phyloP scores from a whole-genome alignment of 305 asterid species.

The Fraxinus nigra region DNA sequence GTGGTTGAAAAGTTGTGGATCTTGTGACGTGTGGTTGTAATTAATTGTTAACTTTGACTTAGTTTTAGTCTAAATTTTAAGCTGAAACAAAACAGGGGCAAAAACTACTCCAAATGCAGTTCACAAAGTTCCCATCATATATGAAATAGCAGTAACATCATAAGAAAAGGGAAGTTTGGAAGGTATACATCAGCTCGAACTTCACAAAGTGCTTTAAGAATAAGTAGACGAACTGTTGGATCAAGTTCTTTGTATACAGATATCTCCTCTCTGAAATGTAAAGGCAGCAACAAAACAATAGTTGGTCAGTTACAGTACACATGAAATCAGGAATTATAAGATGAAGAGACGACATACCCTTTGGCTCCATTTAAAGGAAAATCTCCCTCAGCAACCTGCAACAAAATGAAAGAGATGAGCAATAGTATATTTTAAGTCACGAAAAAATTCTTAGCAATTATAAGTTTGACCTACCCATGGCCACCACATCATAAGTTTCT shows the following conservation, averaged over 20 bases:
- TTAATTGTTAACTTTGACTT: background rate
- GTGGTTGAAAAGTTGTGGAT: background rate
- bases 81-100: background rate
- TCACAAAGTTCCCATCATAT: background rate
- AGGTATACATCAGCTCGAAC: slow-evolving; percentile 73
- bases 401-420: slow-evolving; percentile 21
- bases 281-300: slow-evolving; percentile 1
- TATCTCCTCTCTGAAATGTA: slow-evolving; percentile 63
- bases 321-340: slow-evolving; percentile 9
- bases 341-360: slow-evolving; percentile 51
- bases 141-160: slow-evolving; percentile 12
- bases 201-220: slow-evolving; percentile 92
- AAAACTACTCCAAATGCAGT: background rate
- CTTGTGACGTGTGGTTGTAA: too few species aligned
- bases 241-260: slow-evolving; percentile 67
- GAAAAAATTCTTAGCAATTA: slow-evolving; percentile 11
- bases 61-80: background rate
- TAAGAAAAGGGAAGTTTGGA: slow-evolving; percentile 13
- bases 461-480: slow-evolving; percentile 69
- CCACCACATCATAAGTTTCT: slow-evolving; percentile 74
- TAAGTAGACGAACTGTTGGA: slow-evolving; percentile 58
- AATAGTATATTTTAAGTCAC: slow-evolving; percentile 17
- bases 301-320: background rate
- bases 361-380: slow-evolving; percentile 66
- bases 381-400: slow-evolving; percentile 82